Evolutionary conservation across 1,284 basidiomycete genomes (phyloP).

Genomic region (Ganoderma sinense): DNA sequence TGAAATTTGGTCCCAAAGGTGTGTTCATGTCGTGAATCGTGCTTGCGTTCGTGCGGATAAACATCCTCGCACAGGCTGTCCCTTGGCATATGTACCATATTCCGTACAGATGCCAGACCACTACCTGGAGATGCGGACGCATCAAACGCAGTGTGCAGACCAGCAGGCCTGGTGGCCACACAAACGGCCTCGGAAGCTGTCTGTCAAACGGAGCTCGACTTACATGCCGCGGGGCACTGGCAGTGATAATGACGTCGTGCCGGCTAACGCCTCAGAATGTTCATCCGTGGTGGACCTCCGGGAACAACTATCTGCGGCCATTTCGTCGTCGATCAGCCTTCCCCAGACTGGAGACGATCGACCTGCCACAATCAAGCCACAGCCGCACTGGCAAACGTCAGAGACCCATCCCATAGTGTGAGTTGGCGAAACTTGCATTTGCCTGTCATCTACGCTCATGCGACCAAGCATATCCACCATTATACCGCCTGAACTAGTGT

Average conservation of each 20-base stretch:
- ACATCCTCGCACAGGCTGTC: conserved; percentile 51
- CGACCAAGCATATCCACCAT: conserved; percentile 57
- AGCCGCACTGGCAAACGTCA: conserved; percentile 58
- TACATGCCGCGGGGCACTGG: neutral
- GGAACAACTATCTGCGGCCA: conserved; percentile 60
- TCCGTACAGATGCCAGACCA: conserved; percentile 74
- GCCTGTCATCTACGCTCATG: conserved; percentile 4
- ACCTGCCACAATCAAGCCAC: conserved; percentile 7
- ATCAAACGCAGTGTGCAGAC: conserved; percentile 59
- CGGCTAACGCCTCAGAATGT: conserved; percentile 19
- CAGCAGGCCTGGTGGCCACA: conserved; percentile 64
- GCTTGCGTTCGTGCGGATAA: neutral
- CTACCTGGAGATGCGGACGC: conserved; percentile 63
- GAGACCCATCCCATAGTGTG: conserved; percentile 88
- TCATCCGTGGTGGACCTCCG: conserved; percentile 44
- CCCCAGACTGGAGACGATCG: conserved; percentile 26
- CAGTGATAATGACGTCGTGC: neutral
- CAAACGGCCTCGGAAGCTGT: conserved; percentile 13
- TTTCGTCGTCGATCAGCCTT: conserved; percentile 51
- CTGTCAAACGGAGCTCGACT: neutral
- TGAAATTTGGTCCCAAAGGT: conserved; percentile 81
- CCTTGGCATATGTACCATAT: conserved; percentile 71
- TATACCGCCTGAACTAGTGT: conserved; percentile 67
- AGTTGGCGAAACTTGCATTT: conserved; percentile 31
- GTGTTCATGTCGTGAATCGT: conserved; percentile 4